Base-by-base conservation (phyloP, 331 rosid genomes). In the Ulmus americana region DNA sequence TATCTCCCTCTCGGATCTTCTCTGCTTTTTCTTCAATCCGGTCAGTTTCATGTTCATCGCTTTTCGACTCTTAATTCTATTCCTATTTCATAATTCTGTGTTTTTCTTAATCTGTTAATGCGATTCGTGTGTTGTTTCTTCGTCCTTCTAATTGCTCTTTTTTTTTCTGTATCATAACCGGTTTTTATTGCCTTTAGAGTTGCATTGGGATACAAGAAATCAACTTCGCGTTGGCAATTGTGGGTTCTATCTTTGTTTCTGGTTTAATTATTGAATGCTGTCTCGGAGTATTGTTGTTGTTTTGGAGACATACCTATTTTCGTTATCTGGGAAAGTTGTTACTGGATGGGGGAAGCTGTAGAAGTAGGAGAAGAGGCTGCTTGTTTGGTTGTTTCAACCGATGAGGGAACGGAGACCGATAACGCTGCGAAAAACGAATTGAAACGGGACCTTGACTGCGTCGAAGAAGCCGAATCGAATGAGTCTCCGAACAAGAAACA, bases 391-490 rank as follows among this genome's bases (percentile, higher is more conserved):
- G 65, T 74, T 69, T 67, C 70, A 14, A 71, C 71, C 59, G 82
- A 77, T 74, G 82, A 67, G 76, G 75, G 52, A 43, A 64, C 13
- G 63, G 98, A 77, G 59, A 77, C 52, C 41, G 75, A 70, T 18
- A 77, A 73, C 68, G 63, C 52, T 56, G 65, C 82, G 0, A 79
- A 67, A 68, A 43, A 67, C 7, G 95, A 88, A 64, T 76, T 89
- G 84, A 89, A 92, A 76, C 79, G 96, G 15, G 88, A 83, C 55
- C 83, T 44, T 67, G 85, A 77, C 60, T 76, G 84, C 65, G 69
- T 80, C 15, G 86, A 78, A 57, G 71, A 78, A 54, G 69, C 75
- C 16, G 88, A 76, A 61, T 51, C 70, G 0, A 68, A 79, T 20
- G 16, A 64, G 12, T 83, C 71, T 45, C 86, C 90, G 1, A 82